Base-by-base conservation (phyloP, 805 yeast species). In the Candida pini region DNA sequence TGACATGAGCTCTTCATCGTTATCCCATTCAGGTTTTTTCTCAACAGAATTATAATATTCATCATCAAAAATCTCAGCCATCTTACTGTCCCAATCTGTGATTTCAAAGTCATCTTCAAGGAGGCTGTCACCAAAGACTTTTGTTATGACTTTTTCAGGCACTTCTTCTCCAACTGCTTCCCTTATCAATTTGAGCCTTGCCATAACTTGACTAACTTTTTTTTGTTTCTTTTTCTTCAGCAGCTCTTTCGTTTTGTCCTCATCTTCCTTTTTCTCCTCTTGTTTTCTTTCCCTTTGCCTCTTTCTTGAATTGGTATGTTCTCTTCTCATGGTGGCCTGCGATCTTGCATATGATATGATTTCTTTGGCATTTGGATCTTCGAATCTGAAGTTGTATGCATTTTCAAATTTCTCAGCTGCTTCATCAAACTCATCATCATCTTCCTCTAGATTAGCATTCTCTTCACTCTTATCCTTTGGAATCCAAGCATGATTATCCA, bases 381-480 rank as follows among this genome's bases (percentile, higher is more conserved):
- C 98, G 56, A 74, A 92, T 56, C 98, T 74, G 69, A 90, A 90
- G 53, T 92, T 92, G 63, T 89, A 90, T 0, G 95, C 96, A 43
- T 78, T 77, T 60, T 92, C 98, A 50, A 86, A 88, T 51, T 76
- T 67, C 49, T 92, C 98, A 5, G 83, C 96, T 2, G 94, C 92
- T 28, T 86, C 84, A 31, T 90, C 97, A 52, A 89, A 89, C 36
- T 84, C 92, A 31, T 81, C 90, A 48, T 87, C 94, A 39, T 79
- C 87, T 37, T 75, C 85, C 22, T 70, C 68, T 45, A 69, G 58
- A n/a, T 48, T 51, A 23, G 54, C 61, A 9, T 45, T 16, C 53
- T 30, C 49, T 46, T 68, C 68, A 45, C 73, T 74, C 44, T 81
- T 86, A 33, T 75, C 66, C 33, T 69, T 71, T 23, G 96, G 95